Base-by-base conservation (phyloP, 108 stramenopile genomes). In the Cyclotella kingstonii region DNA sequence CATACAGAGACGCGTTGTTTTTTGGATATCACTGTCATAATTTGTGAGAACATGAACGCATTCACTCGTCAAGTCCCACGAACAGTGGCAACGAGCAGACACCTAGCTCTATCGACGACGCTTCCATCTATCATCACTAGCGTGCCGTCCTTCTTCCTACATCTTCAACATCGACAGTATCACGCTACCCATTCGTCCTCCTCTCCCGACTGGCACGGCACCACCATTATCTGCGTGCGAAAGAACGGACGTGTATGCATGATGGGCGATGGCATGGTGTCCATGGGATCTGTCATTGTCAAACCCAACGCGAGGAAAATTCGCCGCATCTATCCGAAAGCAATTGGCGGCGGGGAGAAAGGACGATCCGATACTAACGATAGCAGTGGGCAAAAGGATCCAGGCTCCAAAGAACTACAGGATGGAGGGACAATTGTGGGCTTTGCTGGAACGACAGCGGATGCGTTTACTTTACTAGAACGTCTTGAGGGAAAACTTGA, bases 211-310 rank as follows among this genome's bases (percentile, higher is more conserved):
- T 63, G 71, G 43, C 71, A 73, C 51, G 71, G 71, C 19, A 73
- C 71, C 41, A 73, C 97, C 30, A 98, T 98, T 57, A 70, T 98
- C 6, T 97, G 95, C 63, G 97, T 98, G 22, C 93, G 96, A 10
- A 94, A 95, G 54, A 85, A 94, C 50, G 98, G 96, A 28, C 88
- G 94, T 41, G 93, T 99, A 47, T 97, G 95, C 52, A 95, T 99
- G 94, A 96, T 97, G 82, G 98, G 97, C n/a, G 98, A 99, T 67
- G 98, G 98, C 22, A 96, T 97, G 87, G 96, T 99, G 44, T 87
- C 86, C 54, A 90, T 92, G 85, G 97, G 98, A 15, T 77, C 62
- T 58, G 62, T 81, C 42, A 87, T 95, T 31, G 94, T 98, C 47
- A 99, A 99, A 77, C 91, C 94, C 25, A 97, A 97, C 59, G 97